Conservation (phyloP, 2,329 filamentous ascomycete genomes). For the Xylariaceae sp. region DNA sequence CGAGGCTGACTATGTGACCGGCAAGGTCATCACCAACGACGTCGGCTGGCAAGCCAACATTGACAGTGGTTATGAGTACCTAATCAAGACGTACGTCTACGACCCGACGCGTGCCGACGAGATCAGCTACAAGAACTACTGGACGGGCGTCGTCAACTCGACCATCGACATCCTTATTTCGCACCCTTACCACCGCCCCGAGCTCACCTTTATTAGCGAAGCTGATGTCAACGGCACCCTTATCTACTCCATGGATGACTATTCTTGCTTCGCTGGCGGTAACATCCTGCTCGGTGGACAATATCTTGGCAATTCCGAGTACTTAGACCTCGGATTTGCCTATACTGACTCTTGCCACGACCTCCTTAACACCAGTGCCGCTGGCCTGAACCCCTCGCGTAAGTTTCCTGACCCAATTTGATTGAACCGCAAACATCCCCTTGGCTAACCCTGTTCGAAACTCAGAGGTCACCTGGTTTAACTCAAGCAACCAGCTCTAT, state of each 20-base stretch:
- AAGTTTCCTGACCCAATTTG: too few species aligned
- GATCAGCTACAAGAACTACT: too few species aligned
- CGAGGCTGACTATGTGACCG: too few species aligned
- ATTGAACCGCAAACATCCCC: too few species aligned
- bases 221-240: conserved; percentile 42
- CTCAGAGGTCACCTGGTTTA: too few species aligned
- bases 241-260: conserved; percentile 28
- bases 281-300: conserved; percentile 81
- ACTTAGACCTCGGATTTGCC: conserved; percentile 68
- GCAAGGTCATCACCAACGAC: too few species aligned
- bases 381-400: conserved; percentile 64
- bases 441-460: too few species aligned
- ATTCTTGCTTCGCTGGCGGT: conserved; percentile 80
- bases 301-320: conserved; percentile 60
- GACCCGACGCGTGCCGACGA: too few species aligned
- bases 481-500: too few species aligned
- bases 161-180: conserved; percentile 68
- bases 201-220: conserved; percentile 67
- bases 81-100: too few species aligned
- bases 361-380: conserved; percentile 65
- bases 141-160: conserved; percentile 72
- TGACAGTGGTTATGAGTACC: too few species aligned
- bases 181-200: conserved; percentile 61
- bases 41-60: too few species aligned
- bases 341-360: conserved; percentile 70